These are phyloP conservation scores for Colletotrichum musae DNA, from an alignment of 2,329 filamentous ascomycete genomes.

Conservation along the genomic window DNA sequence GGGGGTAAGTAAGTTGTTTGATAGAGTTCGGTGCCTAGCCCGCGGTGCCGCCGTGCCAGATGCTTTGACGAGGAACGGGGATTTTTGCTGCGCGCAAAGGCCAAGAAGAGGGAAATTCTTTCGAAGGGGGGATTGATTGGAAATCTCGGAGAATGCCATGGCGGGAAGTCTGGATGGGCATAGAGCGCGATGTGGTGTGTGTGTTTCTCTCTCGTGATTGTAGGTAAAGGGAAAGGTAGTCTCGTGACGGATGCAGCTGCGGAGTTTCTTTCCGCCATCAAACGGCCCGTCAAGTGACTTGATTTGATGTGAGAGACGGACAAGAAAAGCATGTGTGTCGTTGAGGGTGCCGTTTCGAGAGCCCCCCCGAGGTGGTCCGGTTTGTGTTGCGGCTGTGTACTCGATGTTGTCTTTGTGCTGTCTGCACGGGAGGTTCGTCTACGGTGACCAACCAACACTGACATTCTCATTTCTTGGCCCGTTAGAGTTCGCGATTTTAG, in stretches of 20 bases:
- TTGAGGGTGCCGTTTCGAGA: background rate
- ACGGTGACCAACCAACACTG: background rate
- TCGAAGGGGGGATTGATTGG: constrained; percentile 1
- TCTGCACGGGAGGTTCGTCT: background rate
- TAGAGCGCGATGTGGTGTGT: background rate
- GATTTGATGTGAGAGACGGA: no score
- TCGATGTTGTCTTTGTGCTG: background rate
- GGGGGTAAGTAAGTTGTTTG: background rate
- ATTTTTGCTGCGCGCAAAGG: background rate
- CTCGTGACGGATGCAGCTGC: constrained; percentile 18
- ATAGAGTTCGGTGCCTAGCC: background rate
- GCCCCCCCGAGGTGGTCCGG: background rate
- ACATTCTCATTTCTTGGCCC: background rate
- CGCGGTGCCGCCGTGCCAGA: background rate
- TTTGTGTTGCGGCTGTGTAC: no score
- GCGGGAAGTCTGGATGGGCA: constrained; percentile 23
- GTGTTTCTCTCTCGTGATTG: background rate
- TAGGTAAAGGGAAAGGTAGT: background rate
- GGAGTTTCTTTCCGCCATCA: background rate
- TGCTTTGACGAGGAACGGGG: constrained; percentile 10
- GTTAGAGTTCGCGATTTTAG: constrained; percentile 20
- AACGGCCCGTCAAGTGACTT: background rate
- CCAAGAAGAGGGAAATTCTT: no score
- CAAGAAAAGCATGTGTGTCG: background rate
- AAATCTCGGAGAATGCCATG: constrained; percentile 24